Conservation (phyloP, 129 eudicot species). For the Arctium lappa region DNA sequence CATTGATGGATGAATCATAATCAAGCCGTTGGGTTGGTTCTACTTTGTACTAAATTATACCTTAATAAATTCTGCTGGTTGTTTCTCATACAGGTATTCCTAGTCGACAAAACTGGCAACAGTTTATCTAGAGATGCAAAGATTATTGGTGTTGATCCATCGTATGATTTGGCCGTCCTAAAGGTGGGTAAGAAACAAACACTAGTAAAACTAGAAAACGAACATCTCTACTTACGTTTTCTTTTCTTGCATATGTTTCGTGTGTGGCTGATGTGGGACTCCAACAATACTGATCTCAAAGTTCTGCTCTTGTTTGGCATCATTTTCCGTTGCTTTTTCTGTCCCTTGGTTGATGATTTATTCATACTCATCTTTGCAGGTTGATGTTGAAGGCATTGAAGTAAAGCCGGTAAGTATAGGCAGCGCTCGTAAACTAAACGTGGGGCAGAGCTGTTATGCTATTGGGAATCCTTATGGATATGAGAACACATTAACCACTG, state of each 20-base stretch:
- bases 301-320: background rate
- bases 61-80: background rate
- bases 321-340: background rate
- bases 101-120: constrained; percentile 61
- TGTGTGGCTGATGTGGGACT: too few relatives aligned
- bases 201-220: background rate
- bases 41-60: background rate
- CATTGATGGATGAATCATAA: background rate
- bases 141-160: constrained; percentile 78
- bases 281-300: too few relatives aligned
- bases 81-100: constrained; percentile 44
- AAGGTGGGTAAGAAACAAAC: constrained; percentile 41
- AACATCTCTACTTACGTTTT: background rate
- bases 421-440: constrained; percentile 50
- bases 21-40: background rate
- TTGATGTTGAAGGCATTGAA: constrained; percentile 62
- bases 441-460: constrained; percentile 94
- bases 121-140: constrained; percentile 61
- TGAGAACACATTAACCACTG: constrained; percentile 90
- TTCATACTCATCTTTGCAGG: constrained; percentile 33
- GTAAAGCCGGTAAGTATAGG: constrained; percentile 72
- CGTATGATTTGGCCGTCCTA: constrained; percentile 87
- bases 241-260: background rate
- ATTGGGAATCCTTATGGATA: constrained; percentile 97
- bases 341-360: background rate